These are phyloP conservation scores for Auxenochlorella pyrenoidosa DNA, from an alignment of 139 green algal genomes.

Conservation along the genomic window DNA sequence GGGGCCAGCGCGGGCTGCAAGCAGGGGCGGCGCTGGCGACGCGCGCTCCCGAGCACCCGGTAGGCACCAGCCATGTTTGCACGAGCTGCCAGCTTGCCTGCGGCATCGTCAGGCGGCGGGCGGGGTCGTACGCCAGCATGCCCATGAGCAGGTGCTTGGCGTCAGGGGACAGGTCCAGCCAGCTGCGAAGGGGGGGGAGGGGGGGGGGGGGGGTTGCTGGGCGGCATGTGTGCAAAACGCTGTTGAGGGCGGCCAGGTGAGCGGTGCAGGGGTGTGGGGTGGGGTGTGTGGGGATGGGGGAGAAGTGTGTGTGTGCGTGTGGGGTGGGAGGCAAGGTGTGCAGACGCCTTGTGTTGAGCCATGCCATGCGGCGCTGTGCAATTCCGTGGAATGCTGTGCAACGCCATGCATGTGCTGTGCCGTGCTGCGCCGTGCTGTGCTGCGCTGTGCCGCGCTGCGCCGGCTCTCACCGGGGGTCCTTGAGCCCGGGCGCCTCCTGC, in stretches of 20 bases:
- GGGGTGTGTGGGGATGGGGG: too few species aligned
- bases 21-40: background rate
- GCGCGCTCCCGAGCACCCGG: too few species aligned
- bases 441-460: background rate
- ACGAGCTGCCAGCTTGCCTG: conserved; percentile 5
- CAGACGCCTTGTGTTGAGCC: too few species aligned
- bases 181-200: conserved; percentile 13
- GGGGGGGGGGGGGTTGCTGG: background rate
- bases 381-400: too few species aligned
- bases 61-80: background rate
- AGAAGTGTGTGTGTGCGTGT: too few species aligned
- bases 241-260: too few species aligned
- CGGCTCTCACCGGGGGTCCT: conserved; percentile 47
- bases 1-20: background rate
- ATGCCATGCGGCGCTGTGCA: too few species aligned
- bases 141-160: conserved; percentile 66
- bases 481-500: conserved; percentile 49
- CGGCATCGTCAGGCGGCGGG: conserved; percentile 51
- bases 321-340: too few species aligned
- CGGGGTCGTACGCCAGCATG: conserved; percentile 60
- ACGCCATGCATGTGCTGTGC: too few species aligned
- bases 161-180: conserved; percentile 48
- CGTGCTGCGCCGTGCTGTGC: too few species aligned
- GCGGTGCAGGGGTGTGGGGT: too few species aligned
- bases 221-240: background rate